A percentile compares a stretch with the other conserved stretches of the same genome.
phyloP scores from a whole-genome alignment of 2,329 filamentous ascomycete genomes.

The Sarocladium oryzae region DNA sequence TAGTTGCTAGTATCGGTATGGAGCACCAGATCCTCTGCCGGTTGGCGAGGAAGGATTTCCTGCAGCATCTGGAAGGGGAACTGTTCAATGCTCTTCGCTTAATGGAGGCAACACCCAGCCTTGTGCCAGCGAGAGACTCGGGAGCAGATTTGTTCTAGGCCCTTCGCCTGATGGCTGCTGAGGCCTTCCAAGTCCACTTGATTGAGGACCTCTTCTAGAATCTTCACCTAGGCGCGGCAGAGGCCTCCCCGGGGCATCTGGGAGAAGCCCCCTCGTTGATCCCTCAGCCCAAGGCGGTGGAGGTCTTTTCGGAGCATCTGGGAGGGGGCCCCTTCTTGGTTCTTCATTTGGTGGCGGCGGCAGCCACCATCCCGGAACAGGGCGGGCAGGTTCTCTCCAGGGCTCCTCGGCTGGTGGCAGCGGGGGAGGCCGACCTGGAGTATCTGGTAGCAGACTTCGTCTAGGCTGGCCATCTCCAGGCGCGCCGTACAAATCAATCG shows the following conservation, averaged over 20 bases:
- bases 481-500: background rate
- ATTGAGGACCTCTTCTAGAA: background rate
- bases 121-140: background rate
- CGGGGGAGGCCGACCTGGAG: background rate
- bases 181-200: background rate
- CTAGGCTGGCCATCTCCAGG: background rate
- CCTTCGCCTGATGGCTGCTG: background rate
- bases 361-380: background rate
- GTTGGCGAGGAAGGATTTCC: background rate
- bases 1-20: background rate
- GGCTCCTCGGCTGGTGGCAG: background rate
- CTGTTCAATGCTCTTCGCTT: background rate
- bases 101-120: background rate
- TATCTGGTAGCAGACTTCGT: background rate
- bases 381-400: background rate
- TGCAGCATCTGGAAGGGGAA: background rate
- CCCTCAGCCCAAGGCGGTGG: too few relatives aligned
- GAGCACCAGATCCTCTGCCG: background rate
- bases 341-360: background rate
- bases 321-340: too few relatives aligned
- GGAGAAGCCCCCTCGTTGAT: background rate
- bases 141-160: background rate
- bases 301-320: too few relatives aligned
- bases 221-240: background rate
- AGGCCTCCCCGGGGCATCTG: background rate